These are phyloP conservation scores for Falciphora oryzae DNA, from an alignment of 2,329 filamentous ascomycete species.

Conservation along the genomic window DNA sequence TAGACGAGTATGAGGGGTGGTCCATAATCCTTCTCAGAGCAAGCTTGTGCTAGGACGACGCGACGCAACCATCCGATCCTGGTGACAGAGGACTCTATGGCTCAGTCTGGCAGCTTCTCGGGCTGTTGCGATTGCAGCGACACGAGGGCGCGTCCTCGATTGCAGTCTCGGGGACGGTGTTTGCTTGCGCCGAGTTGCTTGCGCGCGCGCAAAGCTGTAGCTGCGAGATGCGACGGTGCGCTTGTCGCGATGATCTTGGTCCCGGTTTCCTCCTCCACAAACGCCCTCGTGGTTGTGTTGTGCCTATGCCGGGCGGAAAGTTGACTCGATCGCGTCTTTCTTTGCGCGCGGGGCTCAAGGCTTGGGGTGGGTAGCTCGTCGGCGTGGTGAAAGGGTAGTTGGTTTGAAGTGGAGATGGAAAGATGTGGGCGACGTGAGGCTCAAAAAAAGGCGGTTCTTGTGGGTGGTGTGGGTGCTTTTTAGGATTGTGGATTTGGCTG, in stretches of 20 bases:
- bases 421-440: slow-evolving; percentile 14
- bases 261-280: neutral
- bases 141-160: neutral
- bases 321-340: neutral
- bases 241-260: neutral
- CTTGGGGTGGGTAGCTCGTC: slow-evolving; percentile 8
- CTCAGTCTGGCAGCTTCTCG: slow-evolving; percentile 25
- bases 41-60: slow-evolving; percentile 36
- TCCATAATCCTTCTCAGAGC: slow-evolving; percentile 22
- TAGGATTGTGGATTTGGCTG: slow-evolving; percentile 10
- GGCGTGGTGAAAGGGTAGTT: slow-evolving; percentile 6
- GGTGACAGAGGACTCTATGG: slow-evolving; percentile 13
- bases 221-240: neutral
- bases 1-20: slow-evolving; percentile 23
- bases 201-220: neutral
- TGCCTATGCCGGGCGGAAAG: neutral
- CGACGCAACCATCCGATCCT: slow-evolving; percentile 43
- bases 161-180: neutral
- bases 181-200: neutral
- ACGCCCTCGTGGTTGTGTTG: neutral
- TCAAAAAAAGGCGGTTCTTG: slow-evolving; percentile 12
- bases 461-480: slow-evolving; percentile 10
- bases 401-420: slow-evolving; percentile 12
- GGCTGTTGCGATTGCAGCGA: neutral
- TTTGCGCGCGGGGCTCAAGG: slow-evolving; percentile 4